Percentiles rank a stretch among this genome's conserved stretches.
Conservation (phyloP, 2,329 filamentous ascomycete species). For the Pyrenophora graminea region DNA sequence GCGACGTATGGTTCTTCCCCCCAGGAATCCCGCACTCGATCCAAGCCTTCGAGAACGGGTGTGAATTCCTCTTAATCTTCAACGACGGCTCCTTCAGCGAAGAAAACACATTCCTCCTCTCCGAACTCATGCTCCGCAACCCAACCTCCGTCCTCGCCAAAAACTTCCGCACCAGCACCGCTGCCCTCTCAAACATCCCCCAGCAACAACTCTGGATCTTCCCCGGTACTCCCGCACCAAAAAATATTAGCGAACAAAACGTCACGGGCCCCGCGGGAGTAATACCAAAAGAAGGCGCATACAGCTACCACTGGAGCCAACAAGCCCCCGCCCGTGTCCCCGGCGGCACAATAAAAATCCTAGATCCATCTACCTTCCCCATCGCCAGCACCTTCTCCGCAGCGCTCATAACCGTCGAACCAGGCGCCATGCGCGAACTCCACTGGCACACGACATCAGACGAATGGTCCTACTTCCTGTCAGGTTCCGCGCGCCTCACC, state of each 20-base stretch:
- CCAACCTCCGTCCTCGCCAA: constrained; percentile 50
- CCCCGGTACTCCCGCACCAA: constrained; percentile 45
- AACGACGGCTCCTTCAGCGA: constrained; percentile 63
- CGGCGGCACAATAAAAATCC: constrained; percentile 63
- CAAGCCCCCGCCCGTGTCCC: constrained; percentile 57
- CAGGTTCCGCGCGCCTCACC: constrained; percentile 61
- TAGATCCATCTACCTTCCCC: constrained; percentile 63
- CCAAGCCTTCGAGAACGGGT: constrained; percentile 60
- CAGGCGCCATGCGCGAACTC: constrained; percentile 67
- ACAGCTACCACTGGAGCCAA: constrained; percentile 51
- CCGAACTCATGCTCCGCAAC: constrained; percentile 56
- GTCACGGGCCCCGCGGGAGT: constrained; percentile 47
- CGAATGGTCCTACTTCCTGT: constrained; percentile 65
- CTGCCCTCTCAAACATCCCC: constrained; percentile 46
- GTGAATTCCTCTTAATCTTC: constrained; percentile 56
- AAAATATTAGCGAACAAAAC: constrained; percentile 50
- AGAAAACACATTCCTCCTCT: constrained; percentile 63
- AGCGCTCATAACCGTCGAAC: constrained; percentile 61
- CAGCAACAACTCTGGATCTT: constrained; percentile 51
- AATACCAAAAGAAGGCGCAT: constrained; percentile 37
- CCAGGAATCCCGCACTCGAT: constrained; percentile 51
- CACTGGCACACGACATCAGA: constrained; percentile 66
- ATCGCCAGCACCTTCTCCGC: constrained; percentile 60
- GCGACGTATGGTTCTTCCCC: constrained; percentile 46
- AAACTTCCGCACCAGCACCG: constrained; percentile 47